Conservation (phyloP, 352 stramenopile species). For the Phytophthora podocarpi region DNA sequence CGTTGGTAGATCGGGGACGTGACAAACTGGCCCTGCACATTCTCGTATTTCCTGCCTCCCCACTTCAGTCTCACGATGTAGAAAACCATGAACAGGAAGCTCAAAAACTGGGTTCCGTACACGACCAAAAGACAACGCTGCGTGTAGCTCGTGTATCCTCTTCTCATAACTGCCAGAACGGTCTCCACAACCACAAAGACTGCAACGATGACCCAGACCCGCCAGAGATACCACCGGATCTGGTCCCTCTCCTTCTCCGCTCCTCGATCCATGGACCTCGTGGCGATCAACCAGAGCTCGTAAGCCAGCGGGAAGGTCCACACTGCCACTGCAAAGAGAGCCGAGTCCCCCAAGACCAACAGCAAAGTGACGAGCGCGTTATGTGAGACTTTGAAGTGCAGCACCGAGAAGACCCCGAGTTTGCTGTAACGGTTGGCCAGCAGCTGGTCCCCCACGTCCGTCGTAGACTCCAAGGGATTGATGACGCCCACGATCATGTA, state of each 20-base stretch:
- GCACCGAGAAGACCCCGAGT: constrained; percentile 44
- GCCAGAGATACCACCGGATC: constrained; percentile 37
- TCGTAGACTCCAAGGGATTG: constrained; percentile 26
- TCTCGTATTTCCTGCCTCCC: constrained; percentile 64
- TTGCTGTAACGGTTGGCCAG: constrained; percentile 33
- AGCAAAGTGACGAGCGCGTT: constrained; percentile 29
- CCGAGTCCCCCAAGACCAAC: constrained; percentile 40
- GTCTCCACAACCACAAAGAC: constrained; percentile 39
- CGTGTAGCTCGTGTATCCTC: constrained; percentile 54
- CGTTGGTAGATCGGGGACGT: constrained; percentile 69
- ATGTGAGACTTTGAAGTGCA: constrained; percentile 46
- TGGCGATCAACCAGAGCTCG: constrained; percentile 46
- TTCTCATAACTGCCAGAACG: constrained; percentile 28
- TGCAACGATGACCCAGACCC: constrained; percentile 38
- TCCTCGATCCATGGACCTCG: constrained; percentile 54
- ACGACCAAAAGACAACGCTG: constrained; percentile 44
- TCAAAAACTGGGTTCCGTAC: constrained; percentile 50
- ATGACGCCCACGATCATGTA: constrained; percentile 43
- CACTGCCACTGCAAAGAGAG: constrained; percentile 48
- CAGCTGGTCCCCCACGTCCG: constrained; percentile 1
- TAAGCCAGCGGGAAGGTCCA: constrained; percentile 54
- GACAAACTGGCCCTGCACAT: constrained; percentile 64
- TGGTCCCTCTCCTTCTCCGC: constrained; percentile 46
- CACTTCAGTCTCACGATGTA: constrained; percentile 49
- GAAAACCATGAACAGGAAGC: constrained; percentile 54